These are phyloP conservation scores for Phaseolus lunatus DNA, from an alignment of 306 rosid species.

Conservation along the genomic window DNA sequence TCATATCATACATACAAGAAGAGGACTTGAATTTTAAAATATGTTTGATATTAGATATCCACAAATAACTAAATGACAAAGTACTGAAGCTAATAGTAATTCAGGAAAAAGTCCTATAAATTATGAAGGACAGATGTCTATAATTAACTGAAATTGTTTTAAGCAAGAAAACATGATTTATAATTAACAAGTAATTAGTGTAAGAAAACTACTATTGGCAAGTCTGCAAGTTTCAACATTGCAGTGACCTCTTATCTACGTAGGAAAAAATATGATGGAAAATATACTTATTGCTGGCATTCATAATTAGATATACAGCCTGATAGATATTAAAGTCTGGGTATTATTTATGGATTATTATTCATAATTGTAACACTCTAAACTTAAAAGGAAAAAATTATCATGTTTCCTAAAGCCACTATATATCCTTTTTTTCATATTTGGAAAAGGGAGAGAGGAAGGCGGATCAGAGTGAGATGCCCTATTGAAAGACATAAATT, in stretches of 20 bases:
- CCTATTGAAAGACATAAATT: constrained; percentile 27
- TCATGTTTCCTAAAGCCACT: not conserved
- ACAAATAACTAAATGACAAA: constrained; percentile 33
- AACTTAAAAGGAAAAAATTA: not conserved
- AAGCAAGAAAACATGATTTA: constrained; percentile 6
- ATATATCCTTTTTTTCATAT: not conserved
- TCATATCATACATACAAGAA: constrained; percentile 1
- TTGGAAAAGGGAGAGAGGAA: not conserved
- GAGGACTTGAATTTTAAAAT: constrained; percentile 23
- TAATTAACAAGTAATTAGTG: not conserved
- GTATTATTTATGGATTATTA: not conserved
- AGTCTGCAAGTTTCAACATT: not conserved
- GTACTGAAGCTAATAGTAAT: constrained; percentile 12
- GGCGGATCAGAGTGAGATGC: not conserved
- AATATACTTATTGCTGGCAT: not conserved
- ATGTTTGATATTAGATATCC: not conserved
- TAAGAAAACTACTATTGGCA: not conserved
- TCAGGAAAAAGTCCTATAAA: constrained; percentile 13
- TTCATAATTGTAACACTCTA: constrained; percentile 17
- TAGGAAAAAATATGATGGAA: not conserved
- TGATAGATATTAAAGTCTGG: not conserved
- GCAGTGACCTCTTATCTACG: not conserved
- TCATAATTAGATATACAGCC: constrained; percentile 7
- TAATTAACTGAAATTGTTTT: not conserved
- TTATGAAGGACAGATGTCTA: not conserved